Evolutionary conservation across 768 basidiomycete species (phyloP).

Genomic region (Lentinula sp.): DNA sequence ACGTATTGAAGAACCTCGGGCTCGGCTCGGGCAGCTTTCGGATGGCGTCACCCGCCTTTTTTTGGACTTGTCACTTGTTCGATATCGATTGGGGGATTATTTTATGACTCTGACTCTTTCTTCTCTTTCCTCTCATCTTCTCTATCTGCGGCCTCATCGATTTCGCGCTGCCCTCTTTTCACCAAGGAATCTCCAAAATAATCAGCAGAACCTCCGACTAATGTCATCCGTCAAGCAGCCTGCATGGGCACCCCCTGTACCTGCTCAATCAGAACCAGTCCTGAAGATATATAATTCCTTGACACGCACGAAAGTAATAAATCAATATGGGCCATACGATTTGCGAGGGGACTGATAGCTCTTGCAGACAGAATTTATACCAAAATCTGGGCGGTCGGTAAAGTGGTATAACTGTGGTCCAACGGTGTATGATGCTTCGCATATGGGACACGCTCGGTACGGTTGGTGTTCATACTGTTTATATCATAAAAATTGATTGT

Average conservation of each 20-base stretch:
- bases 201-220: background rate
- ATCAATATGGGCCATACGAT: constrained; percentile 11
- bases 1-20: too few species aligned
- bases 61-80: background rate
- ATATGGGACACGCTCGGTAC: constrained; percentile 98
- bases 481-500: background rate
- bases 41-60: background rate
- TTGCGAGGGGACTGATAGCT: background rate
- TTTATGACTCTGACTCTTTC: background rate
- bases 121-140: background rate
- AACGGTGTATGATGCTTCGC: constrained; percentile 96
- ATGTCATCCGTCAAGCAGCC: constrained; percentile 47
- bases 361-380: constrained; percentile 68
- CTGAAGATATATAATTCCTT: constrained; percentile 91
- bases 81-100: background rate
- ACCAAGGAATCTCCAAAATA: background rate
- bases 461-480: constrained; percentile 7
- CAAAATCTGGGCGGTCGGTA: constrained; percentile 63
- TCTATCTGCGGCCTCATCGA: background rate
- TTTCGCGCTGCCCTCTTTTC: background rate
- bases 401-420: constrained; percentile 99
- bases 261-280: constrained; percentile 49
- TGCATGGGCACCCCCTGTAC: constrained; percentile 45
- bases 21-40: too few species aligned
- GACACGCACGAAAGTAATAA: constrained; percentile 76